Base-by-base conservation (phyloP, 139 green algal genomes). In the Picochlorum sp. region DNA sequence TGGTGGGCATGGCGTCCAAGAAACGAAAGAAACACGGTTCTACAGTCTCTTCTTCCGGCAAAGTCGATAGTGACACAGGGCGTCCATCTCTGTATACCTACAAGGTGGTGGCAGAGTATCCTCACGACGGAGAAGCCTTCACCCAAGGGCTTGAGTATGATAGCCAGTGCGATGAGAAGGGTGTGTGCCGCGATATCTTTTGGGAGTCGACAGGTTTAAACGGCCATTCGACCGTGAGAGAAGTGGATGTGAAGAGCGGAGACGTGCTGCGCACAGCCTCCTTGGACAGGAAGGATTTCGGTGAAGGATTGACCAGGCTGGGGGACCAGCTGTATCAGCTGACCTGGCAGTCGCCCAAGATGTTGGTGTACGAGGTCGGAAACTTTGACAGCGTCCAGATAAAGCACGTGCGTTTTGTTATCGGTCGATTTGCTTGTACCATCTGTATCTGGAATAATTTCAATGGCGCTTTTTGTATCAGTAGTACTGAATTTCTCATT, bases 171-270 rank as follows among this genome's bases (percentile, higher is more conserved):
- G 36, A 75, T n/a, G 25, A 55, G 3, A 30, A 30, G 14, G 59
- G 33, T 29, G 49, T 54, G 20, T 29, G 41, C 4, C 84, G 81
- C 70, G 62, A 51, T 10, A 77, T 88, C 5, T 80, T 91, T 36
- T 89, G 76, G 77, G 85, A 94, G 55, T 89, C 79, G 4, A 91
- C 83, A 72, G 84, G 86, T 8, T 61, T 90, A n/a, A 78, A 91
- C 51, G 83, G 83, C 2, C 24, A 69, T 24, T 92, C 85, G 1
- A 76, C 37, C 1, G 65, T 95, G 18, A 63, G 87, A 0, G 55
- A 84, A 43, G 80, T 90, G 7, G 69, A 88, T 0, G 3, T 91
- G 8, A 44, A 63, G 2, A 86, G 58, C 3, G 87, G 87, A 0
- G 35, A 60, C 2, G 80, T 93, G 8, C 33, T 78, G 20, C 54